phyloP scores from a whole-genome alignment of 768 basidiomycete species.

The Boletellus emodensis region DNA sequence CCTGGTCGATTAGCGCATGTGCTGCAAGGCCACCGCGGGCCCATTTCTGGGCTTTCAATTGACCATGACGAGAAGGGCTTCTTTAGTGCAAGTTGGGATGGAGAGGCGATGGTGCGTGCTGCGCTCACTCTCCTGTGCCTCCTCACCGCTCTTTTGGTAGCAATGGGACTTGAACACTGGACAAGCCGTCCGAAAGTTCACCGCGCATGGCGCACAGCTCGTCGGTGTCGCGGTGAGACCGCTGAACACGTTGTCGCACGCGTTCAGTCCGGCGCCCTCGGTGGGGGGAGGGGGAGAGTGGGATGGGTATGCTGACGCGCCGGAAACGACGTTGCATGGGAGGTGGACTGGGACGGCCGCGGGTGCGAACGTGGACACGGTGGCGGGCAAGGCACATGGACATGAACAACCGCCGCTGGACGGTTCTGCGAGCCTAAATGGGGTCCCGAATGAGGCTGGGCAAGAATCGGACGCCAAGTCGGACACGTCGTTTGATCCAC shows the following conservation, averaged over 20 bases:
- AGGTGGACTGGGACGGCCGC: constrained; percentile 13
- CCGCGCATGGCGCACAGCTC: constrained; percentile 80
- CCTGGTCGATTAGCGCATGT: constrained; percentile 75
- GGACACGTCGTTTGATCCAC: constrained; percentile 78
- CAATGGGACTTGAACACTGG: constrained; percentile 99
- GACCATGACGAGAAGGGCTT: constrained; percentile 79
- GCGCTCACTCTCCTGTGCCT: neutral
- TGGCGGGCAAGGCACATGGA: constrained; percentile 19
- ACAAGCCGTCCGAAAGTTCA: constrained; percentile 68
- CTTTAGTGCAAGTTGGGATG: constrained; percentile 94
- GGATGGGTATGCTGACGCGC: constrained; percentile 14
- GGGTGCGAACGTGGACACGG: constrained; percentile 22
- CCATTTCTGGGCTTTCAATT: constrained; percentile 82
- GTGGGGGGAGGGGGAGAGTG: constrained; percentile 23
- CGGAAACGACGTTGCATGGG: constrained; percentile 5
- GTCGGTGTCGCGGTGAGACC: constrained; percentile 79
- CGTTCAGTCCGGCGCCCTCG: constrained; percentile 24
- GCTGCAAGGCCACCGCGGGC: constrained; percentile 63
- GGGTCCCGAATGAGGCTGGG: constrained; percentile 19
- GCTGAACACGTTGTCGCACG: constrained; percentile 36
- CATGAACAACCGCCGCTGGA: constrained; percentile 12
- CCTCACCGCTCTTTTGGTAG: constrained; percentile 38
- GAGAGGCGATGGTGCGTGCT: constrained; percentile 70
- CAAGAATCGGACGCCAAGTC: constrained; percentile 64
- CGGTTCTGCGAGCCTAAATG: constrained; percentile 22